Conservation (phyloP, 352 stramenopile genomes). For the Pythium vanterpoolii region DNA sequence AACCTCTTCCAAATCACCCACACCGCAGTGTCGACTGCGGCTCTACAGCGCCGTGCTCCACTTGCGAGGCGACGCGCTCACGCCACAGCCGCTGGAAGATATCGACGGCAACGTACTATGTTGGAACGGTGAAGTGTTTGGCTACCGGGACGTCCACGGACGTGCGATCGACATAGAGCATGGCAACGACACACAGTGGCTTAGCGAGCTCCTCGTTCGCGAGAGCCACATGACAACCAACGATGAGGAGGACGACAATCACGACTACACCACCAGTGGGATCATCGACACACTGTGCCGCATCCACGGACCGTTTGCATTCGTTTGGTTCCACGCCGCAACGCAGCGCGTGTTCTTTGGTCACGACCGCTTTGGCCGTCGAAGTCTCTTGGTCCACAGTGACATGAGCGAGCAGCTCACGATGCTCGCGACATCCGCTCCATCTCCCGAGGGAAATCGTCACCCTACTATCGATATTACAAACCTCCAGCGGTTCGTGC, state of each 20-base stretch:
- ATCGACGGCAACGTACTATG: conserved; percentile 59
- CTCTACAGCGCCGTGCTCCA: conserved; percentile 89
- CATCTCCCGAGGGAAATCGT: neutral
- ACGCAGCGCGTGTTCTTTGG: conserved; percentile 85
- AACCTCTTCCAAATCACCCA: neutral
- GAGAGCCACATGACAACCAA: conserved; percentile 11
- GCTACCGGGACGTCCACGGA: conserved; percentile 8
- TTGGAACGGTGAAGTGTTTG: conserved; percentile 95
- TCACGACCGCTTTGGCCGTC: conserved; percentile 86
- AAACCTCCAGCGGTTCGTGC: conserved; percentile 32
- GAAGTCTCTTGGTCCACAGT: conserved; percentile 82
- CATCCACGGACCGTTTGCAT: conserved; percentile 82
- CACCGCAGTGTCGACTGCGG: conserved; percentile 41
- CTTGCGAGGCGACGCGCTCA: conserved; percentile 71
- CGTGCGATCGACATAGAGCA: conserved; percentile 17
- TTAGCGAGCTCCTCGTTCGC: conserved; percentile 38
- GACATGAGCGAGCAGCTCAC: conserved; percentile 23
- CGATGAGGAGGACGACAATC: conserved; percentile 10
- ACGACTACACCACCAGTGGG: conserved; percentile 21
- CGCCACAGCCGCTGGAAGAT: conserved; percentile 82
- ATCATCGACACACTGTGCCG: conserved; percentile 36
- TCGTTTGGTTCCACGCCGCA: conserved; percentile 66
- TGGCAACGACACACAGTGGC: conserved; percentile 42
- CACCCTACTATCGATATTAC: too few relatives aligned
- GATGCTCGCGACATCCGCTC: neutral